Evolutionary conservation across 2,329 filamentous ascomycete genomes (phyloP).

Genomic region (Colletotrichum incanum): DNA sequence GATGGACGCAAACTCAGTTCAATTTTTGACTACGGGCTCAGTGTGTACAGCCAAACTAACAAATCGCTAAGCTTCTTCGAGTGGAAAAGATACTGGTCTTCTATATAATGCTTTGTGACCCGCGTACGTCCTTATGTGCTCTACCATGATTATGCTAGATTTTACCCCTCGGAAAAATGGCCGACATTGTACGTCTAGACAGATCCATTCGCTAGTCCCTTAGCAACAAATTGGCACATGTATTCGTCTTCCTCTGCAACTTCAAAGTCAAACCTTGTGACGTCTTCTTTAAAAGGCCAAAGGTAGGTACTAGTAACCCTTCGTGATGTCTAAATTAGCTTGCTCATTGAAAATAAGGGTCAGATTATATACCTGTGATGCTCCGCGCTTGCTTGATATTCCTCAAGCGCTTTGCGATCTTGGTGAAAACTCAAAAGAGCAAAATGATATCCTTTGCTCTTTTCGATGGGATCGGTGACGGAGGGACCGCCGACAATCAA

Average conservation of each 20-base stretch:
- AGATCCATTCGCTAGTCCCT: slow-evolving; percentile 30
- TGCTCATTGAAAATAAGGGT: not conserved
- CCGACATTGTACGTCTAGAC: not conserved
- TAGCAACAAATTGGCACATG: slow-evolving; percentile 36
- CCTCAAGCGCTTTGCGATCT: slow-evolving; percentile 60
- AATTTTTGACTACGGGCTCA: not conserved
- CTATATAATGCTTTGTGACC: too few relatives aligned
- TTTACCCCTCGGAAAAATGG: not conserved
- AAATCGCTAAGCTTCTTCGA: not conserved
- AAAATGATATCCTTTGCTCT: slow-evolving; percentile 68
- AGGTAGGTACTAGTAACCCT: slow-evolving; percentile 68
- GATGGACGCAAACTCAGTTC: too few relatives aligned
- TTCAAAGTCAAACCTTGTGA: slow-evolving; percentile 70
- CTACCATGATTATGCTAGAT: not conserved
- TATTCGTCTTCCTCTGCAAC: slow-evolving; percentile 56
- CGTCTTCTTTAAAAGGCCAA: slow-evolving; percentile 68
- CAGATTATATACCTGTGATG: slow-evolving; percentile 61
- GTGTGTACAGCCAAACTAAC: not conserved
- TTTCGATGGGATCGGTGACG: slow-evolving; percentile 65
- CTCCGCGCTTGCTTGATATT: slow-evolving; percentile 68
- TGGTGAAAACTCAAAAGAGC: slow-evolving; percentile 68
- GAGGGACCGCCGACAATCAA: slow-evolving; percentile 68
- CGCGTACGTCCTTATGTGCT: too few relatives aligned
- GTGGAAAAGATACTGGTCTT: too few relatives aligned
- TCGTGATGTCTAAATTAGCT: not conserved